Evolutionary conservation across 208 protist species (phyloP), one percentile per base, ranked within the genome.

Genomic region (Trichomonas vaginalis): DNA sequence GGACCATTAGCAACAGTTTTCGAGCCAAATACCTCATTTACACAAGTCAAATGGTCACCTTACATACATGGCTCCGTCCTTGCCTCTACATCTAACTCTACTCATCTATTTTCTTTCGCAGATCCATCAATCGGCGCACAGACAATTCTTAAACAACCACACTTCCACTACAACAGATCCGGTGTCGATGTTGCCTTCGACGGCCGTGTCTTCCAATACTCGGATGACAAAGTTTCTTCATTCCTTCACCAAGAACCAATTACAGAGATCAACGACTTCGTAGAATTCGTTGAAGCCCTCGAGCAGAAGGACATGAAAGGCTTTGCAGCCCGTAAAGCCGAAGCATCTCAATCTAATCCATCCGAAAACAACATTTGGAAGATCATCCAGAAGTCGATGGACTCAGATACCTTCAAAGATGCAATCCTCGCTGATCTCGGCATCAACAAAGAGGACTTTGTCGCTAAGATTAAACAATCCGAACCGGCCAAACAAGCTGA

Each of bases 201-300:
- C 42, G 82, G 82, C 8, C 82, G 37, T 9, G 48, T 90, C 42
- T 48, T 90, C 23, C 37, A 90, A 12, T 90, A 45, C 42, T 21
- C 35, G 1, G 42, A 48, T 48, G 48, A 90, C 8, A 48, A 9
- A 9, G 42, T 48, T 48, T 37, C 8, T 90, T n/a, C n/a, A 23
- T 90, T 90, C n/a, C 9, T 90, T n/a, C 82, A 90, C 32, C 82
- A 90, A n/a, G 82, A 90, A 32, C 82, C 35, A 90, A 90, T 90
- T n/a, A 37, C 82, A 48, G 82, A 90, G 32, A 37, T 37, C 6
- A 9, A 23, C 23, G 82, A 90, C n/a, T 90, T 90, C 23, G 10
- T 48, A 10, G 6, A 48, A 1, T 48, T 90, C 10, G 42, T 90
- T 48, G 82, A 90, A 35, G 82, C 82, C 17, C 82, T 90, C 8